A percentile compares a stretch with the other conserved stretches of the same genome.
These are phyloP conservation scores for Astrocystis sublimbata DNA, from an alignment of 495 filamentous ascomycete species.

Conservation along the genomic window DNA sequence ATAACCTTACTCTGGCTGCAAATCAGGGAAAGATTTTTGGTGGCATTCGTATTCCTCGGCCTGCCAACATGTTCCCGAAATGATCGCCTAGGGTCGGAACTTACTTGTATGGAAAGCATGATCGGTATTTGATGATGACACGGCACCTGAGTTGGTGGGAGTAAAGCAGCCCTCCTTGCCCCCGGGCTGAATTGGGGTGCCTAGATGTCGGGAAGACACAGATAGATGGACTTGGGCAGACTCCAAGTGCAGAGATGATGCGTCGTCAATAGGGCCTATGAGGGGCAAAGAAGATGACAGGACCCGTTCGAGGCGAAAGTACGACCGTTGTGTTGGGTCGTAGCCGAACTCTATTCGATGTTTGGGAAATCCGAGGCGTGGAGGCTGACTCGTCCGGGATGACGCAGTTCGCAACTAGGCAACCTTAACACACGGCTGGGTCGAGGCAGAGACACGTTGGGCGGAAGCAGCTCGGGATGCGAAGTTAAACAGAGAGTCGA, in stretches of 20 bases:
- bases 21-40: neutral
- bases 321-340: constrained; percentile 19
- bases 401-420: constrained; percentile 11
- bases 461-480: neutral
- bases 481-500: constrained; percentile 7
- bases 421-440: constrained; percentile 15
- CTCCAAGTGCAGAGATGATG: neutral
- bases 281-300: neutral
- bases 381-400: constrained; percentile 7
- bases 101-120: constrained; percentile 20
- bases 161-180: neutral
- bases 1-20: no score
- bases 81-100: neutral
- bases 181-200: constrained; percentile 1
- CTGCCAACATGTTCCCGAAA: neutral
- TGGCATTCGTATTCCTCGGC: neutral
- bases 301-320: neutral
- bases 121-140: neutral
- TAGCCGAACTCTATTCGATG: constrained; percentile 6
- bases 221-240: neutral
- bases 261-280: neutral
- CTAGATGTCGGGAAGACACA: neutral
- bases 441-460: constrained; percentile 1
- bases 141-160: neutral
- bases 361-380: neutral